A percentile compares a stretch with the other conserved stretches of the same genome.
These are phyloP conservation scores for Stemphylium vesicarium DNA, from an alignment of 2,329 filamentous ascomycete genomes.

Conservation along the genomic window DNA sequence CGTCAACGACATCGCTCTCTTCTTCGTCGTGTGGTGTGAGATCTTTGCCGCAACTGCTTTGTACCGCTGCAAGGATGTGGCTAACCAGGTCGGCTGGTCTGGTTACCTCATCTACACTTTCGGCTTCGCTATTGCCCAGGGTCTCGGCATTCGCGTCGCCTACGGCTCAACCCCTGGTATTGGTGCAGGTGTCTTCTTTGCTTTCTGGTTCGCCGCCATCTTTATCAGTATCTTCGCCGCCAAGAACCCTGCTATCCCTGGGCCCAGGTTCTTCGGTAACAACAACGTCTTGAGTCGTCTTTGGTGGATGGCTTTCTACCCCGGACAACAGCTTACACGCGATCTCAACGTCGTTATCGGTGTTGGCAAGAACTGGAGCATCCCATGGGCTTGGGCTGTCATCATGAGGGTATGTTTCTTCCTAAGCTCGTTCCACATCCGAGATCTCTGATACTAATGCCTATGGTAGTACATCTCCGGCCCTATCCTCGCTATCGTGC, in stretches of 20 bases:
- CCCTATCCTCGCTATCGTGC: constrained; percentile 31
- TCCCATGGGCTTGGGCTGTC: constrained; percentile 57
- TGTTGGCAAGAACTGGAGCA: constrained; percentile 59
- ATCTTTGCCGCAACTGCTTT: constrained; percentile 57
- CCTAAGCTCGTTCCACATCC: not conserved
- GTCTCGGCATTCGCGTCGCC: constrained; percentile 56
- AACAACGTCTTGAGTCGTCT: constrained; percentile 23
- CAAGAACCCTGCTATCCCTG: constrained; percentile 50
- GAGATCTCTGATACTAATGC: not conserved
- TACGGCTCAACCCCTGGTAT: constrained; percentile 50
- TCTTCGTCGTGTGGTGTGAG: constrained; percentile 59
- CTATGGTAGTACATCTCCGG: constrained; percentile 24
- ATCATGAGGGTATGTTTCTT: constrained; percentile 3
- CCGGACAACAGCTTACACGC: constrained; percentile 61
- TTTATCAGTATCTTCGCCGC: constrained; percentile 47
- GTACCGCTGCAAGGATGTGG: constrained; percentile 57
- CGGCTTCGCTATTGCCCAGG: constrained; percentile 58
- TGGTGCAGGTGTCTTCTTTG: constrained; percentile 59
- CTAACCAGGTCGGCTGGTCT: constrained; percentile 50
- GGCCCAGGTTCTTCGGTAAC: constrained; percentile 51
- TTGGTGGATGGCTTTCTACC: constrained; percentile 59
- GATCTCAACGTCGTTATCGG: constrained; percentile 60
- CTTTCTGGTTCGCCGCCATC: constrained; percentile 53
- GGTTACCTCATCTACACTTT: constrained; percentile 53
- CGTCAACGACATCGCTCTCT: constrained; percentile 60